Conservation (phyloP, 805 yeast genomes). For the Saitoella complicata region DNA sequence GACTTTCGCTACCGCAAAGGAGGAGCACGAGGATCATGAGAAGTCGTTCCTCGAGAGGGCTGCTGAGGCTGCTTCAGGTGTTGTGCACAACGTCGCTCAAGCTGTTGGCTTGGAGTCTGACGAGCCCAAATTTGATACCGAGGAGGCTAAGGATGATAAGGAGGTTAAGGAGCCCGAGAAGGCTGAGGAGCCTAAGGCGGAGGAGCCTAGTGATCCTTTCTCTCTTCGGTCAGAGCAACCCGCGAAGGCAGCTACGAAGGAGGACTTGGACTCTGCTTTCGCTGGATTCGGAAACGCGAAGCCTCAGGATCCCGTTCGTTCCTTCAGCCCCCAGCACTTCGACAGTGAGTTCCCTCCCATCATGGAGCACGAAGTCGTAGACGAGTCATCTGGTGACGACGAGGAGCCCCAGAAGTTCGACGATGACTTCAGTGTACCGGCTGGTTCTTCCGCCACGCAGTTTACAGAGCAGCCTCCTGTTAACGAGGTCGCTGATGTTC, state of each 20-base stretch:
- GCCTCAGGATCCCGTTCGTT: neutral
- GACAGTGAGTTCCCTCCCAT: conserved; percentile 16
- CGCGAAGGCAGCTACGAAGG: conserved; percentile 9
- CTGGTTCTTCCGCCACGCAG: neutral
- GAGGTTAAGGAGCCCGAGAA: conserved; percentile 17
- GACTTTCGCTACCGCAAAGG: no score
- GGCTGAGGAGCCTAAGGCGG: conserved; percentile 8
- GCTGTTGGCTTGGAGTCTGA: conserved; percentile 65
- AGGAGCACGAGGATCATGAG: no score
- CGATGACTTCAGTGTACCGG: conserved; percentile 2
- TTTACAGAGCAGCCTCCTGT: neutral
- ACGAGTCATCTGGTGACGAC: conserved; percentile 17
- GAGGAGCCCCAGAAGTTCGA: conserved; percentile 16
- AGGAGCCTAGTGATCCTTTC: conserved; percentile 7
- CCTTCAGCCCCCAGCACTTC: neutral
- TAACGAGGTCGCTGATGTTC: no score
- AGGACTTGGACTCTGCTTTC: conserved; percentile 11
- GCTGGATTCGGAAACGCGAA: conserved; percentile 6
- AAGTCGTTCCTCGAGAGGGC: conserved; percentile 4
- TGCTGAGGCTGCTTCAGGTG: conserved; percentile 53
- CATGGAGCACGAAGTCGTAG: conserved; percentile 9
- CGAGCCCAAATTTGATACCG: conserved; percentile 25
- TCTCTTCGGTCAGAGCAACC: neutral
- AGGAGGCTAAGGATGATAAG: conserved; percentile 13
- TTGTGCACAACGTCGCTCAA: conserved; percentile 85